These are phyloP conservation scores for Colletotrichum sp. DNA, from an alignment of 2,329 filamentous ascomycete species.

Conservation along the genomic window DNA sequence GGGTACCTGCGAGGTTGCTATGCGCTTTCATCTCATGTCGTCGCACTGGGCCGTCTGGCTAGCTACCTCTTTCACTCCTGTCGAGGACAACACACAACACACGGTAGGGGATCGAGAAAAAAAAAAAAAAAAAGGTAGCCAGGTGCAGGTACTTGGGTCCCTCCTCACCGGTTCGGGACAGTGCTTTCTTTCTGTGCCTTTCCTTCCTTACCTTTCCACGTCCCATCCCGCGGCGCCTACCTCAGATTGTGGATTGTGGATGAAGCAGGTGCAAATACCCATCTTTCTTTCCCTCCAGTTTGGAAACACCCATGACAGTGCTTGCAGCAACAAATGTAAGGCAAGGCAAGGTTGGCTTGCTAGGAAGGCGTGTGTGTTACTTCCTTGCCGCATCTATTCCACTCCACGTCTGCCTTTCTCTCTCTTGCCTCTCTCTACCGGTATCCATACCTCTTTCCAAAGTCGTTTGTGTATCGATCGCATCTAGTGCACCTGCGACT, in stretches of 20 bases:
- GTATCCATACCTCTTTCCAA: not conserved
- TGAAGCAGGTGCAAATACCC: not conserved
- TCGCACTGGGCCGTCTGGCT: not conserved
- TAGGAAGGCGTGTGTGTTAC: not conserved
- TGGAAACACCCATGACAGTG: constrained; percentile 1
- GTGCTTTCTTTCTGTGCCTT: not conserved
- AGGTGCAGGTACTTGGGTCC: not conserved
- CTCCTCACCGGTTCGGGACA: not conserved
- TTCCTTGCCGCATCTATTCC: constrained; percentile 1
- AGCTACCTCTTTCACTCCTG: not conserved
- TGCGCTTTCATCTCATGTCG: not conserved
- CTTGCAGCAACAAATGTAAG: constrained; percentile 1
- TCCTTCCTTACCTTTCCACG: not conserved
- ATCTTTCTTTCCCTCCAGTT: not conserved
- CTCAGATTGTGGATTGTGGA: not conserved
- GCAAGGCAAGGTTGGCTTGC: not conserved
- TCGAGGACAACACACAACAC: not conserved
- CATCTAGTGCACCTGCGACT: not conserved
- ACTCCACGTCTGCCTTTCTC: not conserved
- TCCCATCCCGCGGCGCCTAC: not conserved
- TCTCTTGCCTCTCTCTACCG: not conserved
- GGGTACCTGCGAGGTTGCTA: not conserved
- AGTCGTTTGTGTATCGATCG: not conserved
- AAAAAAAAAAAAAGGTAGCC: not conserved
- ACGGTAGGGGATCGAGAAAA: not conserved